Conservation (phyloP, 805 yeast genomes). For the Saccharomycodes ludwigii region DNA sequence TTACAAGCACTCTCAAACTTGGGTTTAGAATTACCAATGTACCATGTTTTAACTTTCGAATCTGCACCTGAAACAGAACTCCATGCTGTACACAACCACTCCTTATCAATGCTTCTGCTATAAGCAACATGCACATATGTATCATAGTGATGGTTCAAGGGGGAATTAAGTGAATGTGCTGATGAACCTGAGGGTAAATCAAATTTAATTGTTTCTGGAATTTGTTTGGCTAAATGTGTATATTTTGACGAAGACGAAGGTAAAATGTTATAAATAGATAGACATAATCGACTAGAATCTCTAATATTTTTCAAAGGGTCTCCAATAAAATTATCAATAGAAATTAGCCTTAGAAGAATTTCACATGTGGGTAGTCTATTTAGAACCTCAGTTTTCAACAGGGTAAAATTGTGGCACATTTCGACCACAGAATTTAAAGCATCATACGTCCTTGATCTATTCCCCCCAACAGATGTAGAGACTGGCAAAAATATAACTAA, state of each 20-base stretch:
- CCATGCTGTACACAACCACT: conserved; percentile 85
- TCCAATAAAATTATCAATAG: conserved; percentile 27
- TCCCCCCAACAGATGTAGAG: too few species aligned
- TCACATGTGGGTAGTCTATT: conserved; percentile 20
- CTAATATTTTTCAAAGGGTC: conserved; percentile 21
- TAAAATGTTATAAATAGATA: conserved; percentile 47
- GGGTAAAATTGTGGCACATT: conserved; percentile 34
- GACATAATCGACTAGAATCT: conserved; percentile 30
- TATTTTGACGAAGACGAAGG: conserved; percentile 20
- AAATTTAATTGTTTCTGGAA: conserved; percentile 33
- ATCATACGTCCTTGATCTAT: too few species aligned
- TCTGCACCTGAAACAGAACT: conserved; percentile 69
- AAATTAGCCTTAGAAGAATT: conserved; percentile 27
- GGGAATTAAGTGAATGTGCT: conserved; percentile 7
- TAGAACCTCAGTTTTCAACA: conserved; percentile 28
- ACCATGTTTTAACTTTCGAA: conserved; percentile 56
- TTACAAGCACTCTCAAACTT: conserved; percentile 47
- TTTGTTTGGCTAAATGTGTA: conserved; percentile 28
- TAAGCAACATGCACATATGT: conserved; percentile 77
- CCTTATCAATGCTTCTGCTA: conserved; percentile 65
- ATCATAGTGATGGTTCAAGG: conserved; percentile 31
- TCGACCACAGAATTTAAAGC: conserved; percentile 32
- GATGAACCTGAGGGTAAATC: conserved; percentile 14
- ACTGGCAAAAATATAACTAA: conserved; percentile 21
- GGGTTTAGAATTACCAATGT: conserved; percentile 24